These are phyloP conservation scores for Orbilia oligospora DNA, from an alignment of 2,329 filamentous ascomycete genomes.

Conservation along the genomic window DNA sequence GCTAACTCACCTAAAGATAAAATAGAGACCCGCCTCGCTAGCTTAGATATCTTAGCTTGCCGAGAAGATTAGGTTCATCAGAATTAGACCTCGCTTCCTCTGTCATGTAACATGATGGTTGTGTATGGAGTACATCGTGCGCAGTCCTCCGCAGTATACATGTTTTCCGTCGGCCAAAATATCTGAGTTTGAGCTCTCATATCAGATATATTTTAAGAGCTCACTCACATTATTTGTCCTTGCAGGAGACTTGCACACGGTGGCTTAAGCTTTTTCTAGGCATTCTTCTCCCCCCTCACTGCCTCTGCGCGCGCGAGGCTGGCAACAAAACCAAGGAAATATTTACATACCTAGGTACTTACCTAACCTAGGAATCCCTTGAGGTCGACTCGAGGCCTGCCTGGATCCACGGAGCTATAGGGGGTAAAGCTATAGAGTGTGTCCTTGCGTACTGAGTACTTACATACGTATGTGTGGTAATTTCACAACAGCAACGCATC, in stretches of 20 bases:
- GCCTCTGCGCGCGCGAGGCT: constrained; percentile 1
- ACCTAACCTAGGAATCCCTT: not conserved
- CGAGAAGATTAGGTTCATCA: constrained; percentile 13
- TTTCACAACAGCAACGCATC: constrained; percentile 18
- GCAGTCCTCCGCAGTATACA: not conserved
- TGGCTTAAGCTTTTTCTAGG: constrained; percentile 19
- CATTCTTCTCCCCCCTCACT: not conserved
- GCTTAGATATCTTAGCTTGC: constrained; percentile 10
- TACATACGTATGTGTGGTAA: too few species aligned
- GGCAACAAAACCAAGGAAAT: not conserved
- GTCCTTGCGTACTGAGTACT: too few species aligned
- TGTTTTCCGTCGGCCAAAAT: constrained; percentile 7
- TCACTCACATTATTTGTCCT: not conserved
- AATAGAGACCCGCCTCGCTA: constrained; percentile 15
- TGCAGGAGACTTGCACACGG: not conserved
- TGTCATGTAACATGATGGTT: not conserved
- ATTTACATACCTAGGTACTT: not conserved
- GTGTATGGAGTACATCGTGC: not conserved
- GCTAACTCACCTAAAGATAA: constrained; percentile 1
- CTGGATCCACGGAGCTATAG: too few species aligned
- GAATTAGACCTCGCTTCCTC: not conserved
- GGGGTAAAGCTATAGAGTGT: too few species aligned
- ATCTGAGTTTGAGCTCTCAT: not conserved
- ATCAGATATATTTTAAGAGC: constrained; percentile 15
- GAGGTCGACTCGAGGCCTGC: constrained; percentile 2